Evolutionary conservation across 148 eudicot species (phyloP).

Genomic region (Polygonum maritimum): DNA sequence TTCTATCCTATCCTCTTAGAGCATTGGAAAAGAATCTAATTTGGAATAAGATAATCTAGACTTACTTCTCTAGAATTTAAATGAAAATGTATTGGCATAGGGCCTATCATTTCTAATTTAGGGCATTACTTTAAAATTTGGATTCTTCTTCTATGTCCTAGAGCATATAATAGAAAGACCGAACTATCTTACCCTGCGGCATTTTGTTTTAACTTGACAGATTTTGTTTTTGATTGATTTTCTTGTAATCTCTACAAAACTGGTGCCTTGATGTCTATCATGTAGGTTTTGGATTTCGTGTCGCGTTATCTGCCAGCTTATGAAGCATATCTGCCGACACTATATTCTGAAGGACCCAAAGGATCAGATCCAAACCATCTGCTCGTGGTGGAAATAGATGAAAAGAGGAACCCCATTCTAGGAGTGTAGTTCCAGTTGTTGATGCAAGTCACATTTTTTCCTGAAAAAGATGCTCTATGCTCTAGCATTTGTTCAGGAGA

Average conservation of each 20-base stretch:
- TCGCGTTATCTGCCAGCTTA: slow-evolving; percentile 95
- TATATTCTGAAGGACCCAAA: slow-evolving; percentile 79
- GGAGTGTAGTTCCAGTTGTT: slow-evolving; percentile 27
- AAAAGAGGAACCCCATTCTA: slow-evolving; percentile 85
- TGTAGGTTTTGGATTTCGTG: slow-evolving; percentile 86
- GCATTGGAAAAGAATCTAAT: too few relatives aligned
- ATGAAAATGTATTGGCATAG: too few relatives aligned
- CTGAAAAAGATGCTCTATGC: not conserved
- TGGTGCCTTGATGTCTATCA: not conserved
- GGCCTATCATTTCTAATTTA: not conserved
- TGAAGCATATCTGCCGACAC: slow-evolving; percentile 86
- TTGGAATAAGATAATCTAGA: too few relatives aligned
- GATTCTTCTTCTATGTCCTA: too few relatives aligned
- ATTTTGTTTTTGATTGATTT: not conserved
- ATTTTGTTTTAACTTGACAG: not conserved
- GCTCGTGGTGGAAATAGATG: slow-evolving; percentile 82
- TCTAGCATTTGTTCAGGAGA: not conserved
- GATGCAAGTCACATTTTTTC: not conserved
- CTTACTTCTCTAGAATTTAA: too few relatives aligned
- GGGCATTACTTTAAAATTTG: too few relatives aligned
- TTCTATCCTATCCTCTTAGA: too few relatives aligned
- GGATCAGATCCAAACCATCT: slow-evolving; percentile 66
- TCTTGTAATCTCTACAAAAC: not conserved
- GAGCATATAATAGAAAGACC: too few relatives aligned
- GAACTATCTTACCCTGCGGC: not conserved